A percentile compares a stretch with the other conserved stretches of the same genome.
Conservation (phyloP, 23 red algal genomes). For the Gracilaria domingensis region DNA sequence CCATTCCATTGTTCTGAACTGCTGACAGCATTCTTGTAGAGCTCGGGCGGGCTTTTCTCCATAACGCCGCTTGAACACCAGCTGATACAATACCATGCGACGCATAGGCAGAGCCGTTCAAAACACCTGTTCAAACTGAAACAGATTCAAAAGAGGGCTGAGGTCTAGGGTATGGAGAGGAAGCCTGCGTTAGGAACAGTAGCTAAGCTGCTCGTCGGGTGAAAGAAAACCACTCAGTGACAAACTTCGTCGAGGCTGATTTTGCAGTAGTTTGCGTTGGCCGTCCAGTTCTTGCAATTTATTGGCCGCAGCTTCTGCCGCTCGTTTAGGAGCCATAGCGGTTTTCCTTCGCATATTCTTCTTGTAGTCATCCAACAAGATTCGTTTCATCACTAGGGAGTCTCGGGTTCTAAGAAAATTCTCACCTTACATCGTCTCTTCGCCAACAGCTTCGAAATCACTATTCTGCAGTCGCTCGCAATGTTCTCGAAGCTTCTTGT, state of each 20-base stretch:
- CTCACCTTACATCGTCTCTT: conserved; percentile 1
- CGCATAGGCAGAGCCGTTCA: conserved; percentile 13
- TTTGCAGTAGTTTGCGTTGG: background rate
- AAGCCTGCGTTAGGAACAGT: background rate
- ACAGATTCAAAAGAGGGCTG: background rate
- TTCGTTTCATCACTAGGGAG: conserved; percentile 12
- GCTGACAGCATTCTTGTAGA: background rate
- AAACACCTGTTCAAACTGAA: background rate
- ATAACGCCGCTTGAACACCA: conserved; percentile 15
- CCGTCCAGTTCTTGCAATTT: background rate
- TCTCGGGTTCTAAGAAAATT: conserved; percentile 16
- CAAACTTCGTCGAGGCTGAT: background rate
- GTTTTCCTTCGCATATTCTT: conserved; percentile 19
- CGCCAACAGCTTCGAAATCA: conserved; percentile 8
- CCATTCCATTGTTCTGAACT: background rate
- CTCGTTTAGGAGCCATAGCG: conserved; percentile 3
- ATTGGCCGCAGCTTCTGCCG: conserved; percentile 10
- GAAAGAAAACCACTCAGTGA: background rate
- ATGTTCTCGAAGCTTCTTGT: background rate
- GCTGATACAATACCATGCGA: conserved; percentile 26
- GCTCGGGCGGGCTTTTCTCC: background rate
- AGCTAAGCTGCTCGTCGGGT: background rate
- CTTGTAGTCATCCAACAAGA: conserved; percentile 4
- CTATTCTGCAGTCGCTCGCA: background rate
- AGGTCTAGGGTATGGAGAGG: background rate